Conservation (phyloP, 2,329 filamentous ascomycete species). For the Penicillium sp. region DNA sequence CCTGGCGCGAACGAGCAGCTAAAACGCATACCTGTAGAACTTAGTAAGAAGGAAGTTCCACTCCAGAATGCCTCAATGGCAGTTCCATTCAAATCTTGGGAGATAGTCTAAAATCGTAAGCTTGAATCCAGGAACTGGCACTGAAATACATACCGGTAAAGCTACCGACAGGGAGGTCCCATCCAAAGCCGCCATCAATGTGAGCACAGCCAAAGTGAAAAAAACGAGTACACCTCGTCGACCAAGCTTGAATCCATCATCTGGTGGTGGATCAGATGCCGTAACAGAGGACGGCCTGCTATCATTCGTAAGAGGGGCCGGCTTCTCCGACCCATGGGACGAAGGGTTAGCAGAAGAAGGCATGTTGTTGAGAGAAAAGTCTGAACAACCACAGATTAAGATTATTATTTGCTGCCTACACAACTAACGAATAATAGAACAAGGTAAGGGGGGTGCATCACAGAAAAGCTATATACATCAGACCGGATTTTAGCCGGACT, state of each 20-base stretch:
- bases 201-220: slow-evolving; percentile 22
- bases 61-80: slow-evolving; percentile 52
- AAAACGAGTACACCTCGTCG: slow-evolving; percentile 19
- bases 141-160: slow-evolving; percentile 15
- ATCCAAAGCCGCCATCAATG: slow-evolving; percentile 28
- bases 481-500: background rate
- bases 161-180: slow-evolving; percentile 27
- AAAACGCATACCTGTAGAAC: slow-evolving; percentile 24
- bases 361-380: background rate
- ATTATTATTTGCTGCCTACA: background rate
- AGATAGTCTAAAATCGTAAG: slow-evolving; percentile 30
- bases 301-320: background rate
- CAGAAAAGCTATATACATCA: background rate
- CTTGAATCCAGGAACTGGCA: background rate
- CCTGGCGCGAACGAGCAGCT: background rate
- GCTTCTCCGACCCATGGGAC: slow-evolving; percentile 10
- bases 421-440: background rate
- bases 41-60: slow-evolving; percentile 51
- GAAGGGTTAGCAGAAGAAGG: slow-evolving; percentile 4
- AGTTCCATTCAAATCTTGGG: slow-evolving; percentile 33
- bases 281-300: slow-evolving; percentile 10
- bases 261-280: background rate
- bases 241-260: slow-evolving; percentile 23
- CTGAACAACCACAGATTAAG: background rate
- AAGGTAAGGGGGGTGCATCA: background rate